A percentile compares a stretch with the other conserved stretches of the same genome.
Conservation (phyloP, 192 early-diverging fungal genomes). For the Coemansia sp. region DNA sequence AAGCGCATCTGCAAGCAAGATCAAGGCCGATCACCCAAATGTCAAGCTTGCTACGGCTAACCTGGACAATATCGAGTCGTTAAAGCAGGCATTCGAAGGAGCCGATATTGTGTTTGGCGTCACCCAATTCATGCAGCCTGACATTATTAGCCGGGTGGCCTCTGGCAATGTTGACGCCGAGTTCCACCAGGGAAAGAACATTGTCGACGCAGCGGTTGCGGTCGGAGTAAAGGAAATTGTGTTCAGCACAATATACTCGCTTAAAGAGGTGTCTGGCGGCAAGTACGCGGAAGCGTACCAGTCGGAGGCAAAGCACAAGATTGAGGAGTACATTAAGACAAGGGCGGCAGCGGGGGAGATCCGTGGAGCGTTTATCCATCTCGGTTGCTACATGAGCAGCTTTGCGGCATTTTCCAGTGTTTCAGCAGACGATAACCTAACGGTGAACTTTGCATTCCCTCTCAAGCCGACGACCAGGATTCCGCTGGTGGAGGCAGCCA, state of each 20-base stretch:
- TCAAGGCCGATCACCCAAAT: constrained; percentile 15
- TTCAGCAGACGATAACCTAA: constrained; percentile 24
- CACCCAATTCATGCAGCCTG: constrained; percentile 23
- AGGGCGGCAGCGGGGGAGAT: constrained; percentile 18
- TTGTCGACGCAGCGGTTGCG: constrained; percentile 32
- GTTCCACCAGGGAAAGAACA: constrained; percentile 35
- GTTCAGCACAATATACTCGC: constrained; percentile 33
- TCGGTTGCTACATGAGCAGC: constrained; percentile 36
- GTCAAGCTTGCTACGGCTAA: constrained; percentile 28
- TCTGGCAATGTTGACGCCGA: constrained; percentile 26
- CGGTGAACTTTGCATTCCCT: constrained; percentile 26
- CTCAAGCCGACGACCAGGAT: constrained; percentile 21
- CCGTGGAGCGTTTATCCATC: constrained; percentile 16
- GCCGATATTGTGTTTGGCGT: constrained; percentile 30
- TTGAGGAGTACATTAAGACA: constrained; percentile 26
- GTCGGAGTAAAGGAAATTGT: constrained; percentile 14
- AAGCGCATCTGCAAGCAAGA: constrained; percentile 1
- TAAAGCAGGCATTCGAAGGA: constrained; percentile 20
- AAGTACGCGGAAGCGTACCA: constrained; percentile 28
- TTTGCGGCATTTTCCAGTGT: constrained; percentile 22
- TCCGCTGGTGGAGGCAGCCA: constrained; percentile 36
- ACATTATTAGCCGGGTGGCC: constrained; percentile 3
- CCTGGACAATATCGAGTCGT: constrained; percentile 18
- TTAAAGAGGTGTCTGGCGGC: constrained; percentile 20
- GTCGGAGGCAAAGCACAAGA: constrained; percentile 33